Conservation (phyloP, 108 stramenopile genomes). For the Conticribra guillardii region DNA sequence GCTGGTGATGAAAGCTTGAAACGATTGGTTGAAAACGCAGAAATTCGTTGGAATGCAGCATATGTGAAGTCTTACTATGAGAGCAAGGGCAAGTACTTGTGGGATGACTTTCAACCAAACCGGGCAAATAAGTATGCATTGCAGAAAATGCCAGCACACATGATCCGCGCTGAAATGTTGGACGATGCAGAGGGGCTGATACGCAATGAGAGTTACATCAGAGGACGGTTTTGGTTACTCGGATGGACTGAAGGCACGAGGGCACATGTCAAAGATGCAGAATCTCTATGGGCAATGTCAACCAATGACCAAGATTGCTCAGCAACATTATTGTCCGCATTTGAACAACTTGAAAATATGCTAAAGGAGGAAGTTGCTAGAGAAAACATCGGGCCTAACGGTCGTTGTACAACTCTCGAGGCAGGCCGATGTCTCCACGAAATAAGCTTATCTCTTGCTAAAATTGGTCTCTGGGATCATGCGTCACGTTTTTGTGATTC, state of each 20-base stretch:
- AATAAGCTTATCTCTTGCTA: slow-evolving; percentile 75
- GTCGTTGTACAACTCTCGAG: slow-evolving; percentile 49
- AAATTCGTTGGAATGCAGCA: slow-evolving; percentile 70
- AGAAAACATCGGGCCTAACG: slow-evolving; percentile 9
- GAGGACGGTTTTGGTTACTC: slow-evolving; percentile 63
- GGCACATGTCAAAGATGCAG: slow-evolving; percentile 70
- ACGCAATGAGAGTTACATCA: slow-evolving; percentile 64
- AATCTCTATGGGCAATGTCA: slow-evolving; percentile 49
- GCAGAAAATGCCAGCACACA: slow-evolving; percentile 69
- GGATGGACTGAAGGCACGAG: slow-evolving; percentile 68
- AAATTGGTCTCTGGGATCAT: slow-evolving; percentile 69
- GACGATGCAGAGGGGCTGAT: slow-evolving; percentile 61
- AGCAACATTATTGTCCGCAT: slow-evolving; percentile 3
- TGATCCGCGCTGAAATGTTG: slow-evolving; percentile 75
- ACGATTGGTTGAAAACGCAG: slow-evolving; percentile 54
- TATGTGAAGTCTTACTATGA: slow-evolving; percentile 62
- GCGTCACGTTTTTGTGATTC: slow-evolving; percentile 74
- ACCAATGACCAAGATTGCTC: slow-evolving; percentile 15
- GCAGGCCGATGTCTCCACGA: slow-evolving; percentile 72
- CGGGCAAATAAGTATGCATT: slow-evolving; percentile 71
- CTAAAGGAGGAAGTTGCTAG: slow-evolving; percentile 29
- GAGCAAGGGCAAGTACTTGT: slow-evolving; percentile 36
- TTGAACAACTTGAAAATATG: slow-evolving; percentile 25
- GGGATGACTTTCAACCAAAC: slow-evolving; percentile 66
- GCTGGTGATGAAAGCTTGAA: slow-evolving; percentile 50